Conservation (phyloP, 257 asterid genomes). For the Capsicum rhomboideum region DNA sequence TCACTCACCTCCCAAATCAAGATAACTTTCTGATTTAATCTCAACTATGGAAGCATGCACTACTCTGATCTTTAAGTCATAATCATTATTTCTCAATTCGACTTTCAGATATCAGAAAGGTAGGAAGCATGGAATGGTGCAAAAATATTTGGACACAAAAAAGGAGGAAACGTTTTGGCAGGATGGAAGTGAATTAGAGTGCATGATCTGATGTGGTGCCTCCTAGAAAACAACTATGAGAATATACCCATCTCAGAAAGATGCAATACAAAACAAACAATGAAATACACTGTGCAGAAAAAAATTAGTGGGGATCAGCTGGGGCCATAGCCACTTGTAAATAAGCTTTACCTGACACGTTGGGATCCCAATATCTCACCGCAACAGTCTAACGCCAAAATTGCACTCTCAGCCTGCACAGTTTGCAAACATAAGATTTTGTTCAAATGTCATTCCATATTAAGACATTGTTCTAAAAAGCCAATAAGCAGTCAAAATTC, state of each 20-base stretch:
- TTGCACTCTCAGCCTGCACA: constrained; percentile 85
- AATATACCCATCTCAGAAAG: neutral
- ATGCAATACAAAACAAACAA: neutral
- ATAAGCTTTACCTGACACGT: constrained; percentile 53
- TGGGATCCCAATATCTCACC: constrained; percentile 81
- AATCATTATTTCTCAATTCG: neutral
- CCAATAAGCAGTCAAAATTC: neutral
- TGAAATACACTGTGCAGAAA: neutral
- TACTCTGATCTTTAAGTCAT: neutral
- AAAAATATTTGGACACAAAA: neutral
- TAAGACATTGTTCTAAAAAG: neutral
- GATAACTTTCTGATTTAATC: neutral
- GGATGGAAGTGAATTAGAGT: neutral
- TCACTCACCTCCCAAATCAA: neutral
- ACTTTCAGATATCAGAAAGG: neutral
- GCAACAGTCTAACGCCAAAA: constrained; percentile 82
- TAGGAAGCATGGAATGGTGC: neutral
- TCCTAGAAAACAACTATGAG: neutral
- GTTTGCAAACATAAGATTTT: neutral
- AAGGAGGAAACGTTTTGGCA: neutral
- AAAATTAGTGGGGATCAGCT: neutral
- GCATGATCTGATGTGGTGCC: neutral
- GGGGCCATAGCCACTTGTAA: neutral
- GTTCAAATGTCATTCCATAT: neutral
- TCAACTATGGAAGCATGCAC: neutral